phyloP scores from a whole-genome alignment of 2,329 filamentous ascomycete genomes.

The Alternaria atra region DNA sequence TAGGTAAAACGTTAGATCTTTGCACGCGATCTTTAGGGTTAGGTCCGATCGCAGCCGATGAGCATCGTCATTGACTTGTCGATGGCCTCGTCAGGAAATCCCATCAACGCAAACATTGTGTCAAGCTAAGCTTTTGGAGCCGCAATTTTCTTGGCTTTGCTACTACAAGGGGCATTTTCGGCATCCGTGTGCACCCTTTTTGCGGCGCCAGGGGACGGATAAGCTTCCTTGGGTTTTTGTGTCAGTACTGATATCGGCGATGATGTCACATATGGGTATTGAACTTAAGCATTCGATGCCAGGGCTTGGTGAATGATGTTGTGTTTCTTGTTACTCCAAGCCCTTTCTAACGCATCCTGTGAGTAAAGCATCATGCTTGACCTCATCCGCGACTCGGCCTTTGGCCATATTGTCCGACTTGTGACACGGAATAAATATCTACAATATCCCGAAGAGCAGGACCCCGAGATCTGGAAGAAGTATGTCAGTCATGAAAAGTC shows the following conservation, averaged over 20 bases:
- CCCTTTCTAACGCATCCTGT: not conserved
- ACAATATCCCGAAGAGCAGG: constrained; percentile 58
- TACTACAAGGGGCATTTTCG: constrained; percentile 4
- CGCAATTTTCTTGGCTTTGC: not conserved
- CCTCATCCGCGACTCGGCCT: constrained; percentile 33
- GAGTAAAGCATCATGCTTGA: constrained; percentile 22
- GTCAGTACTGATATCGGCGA: constrained; percentile 7
- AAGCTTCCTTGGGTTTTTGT: constrained; percentile 1
- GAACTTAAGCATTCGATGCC: constrained; percentile 12
- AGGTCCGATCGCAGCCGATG: constrained; percentile 1
- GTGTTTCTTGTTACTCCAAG: not conserved
- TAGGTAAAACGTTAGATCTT: constrained; percentile 2
- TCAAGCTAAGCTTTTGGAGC: constrained; percentile 13
- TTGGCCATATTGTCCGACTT: constrained; percentile 54
- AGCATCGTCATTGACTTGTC: constrained; percentile 22
- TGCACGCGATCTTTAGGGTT: constrained; percentile 4
- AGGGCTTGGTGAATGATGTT: not conserved
- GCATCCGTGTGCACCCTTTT: not conserved
- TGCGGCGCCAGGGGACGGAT: not conserved
- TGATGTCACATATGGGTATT: constrained; percentile 14
- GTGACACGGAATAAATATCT: constrained; percentile 50
- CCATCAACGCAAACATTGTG: not conserved
- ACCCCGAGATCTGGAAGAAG: constrained; percentile 59
- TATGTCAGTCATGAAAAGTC: constrained; percentile 62
- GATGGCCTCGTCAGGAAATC: constrained; percentile 1